Base-by-base conservation (phyloP, 495 filamentous ascomycete genomes). In the Hypoxylon lenormandii region DNA sequence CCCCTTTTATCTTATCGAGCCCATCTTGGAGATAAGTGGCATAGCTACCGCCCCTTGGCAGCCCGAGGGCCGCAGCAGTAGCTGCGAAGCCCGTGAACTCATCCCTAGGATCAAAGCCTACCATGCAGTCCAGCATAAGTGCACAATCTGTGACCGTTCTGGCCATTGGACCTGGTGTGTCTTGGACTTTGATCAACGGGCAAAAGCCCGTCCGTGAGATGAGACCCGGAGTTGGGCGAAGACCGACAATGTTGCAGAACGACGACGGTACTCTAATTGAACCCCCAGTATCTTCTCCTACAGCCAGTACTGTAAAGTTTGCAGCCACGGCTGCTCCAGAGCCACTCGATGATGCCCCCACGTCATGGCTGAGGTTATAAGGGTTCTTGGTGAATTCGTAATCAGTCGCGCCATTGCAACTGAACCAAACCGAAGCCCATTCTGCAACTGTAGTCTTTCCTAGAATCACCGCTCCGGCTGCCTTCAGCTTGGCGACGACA, bases 381-480 rank as follows among this genome's bases (percentile, higher is more conserved):
- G 70, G 66, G 54, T 66, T 72, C 47, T 70, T 48, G 8, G 61
- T 65, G 33, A 67, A 58, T n/a, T 65, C 46, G 19, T 69, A 69
- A 42, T 64, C 52, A 10, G 36, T 72, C 69, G 69, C 37, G 33
- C 75, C 36, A 5, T 61, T 67, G 18, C 21, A 21, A 11, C 64
- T 68, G 23, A 62, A 68, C 57, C 57, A 62, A n/a, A 62, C 57
- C 1, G 64, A 56, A 2, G 57, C 57, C 64, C 64, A 68, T 57
- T 68, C 64, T 28, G 64, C 57, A n/a, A 62, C 47, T 7, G 57
- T 62, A 0, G 74, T 69, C 49, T 80, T 75, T n/a, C 78, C 79
- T 13, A 86, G 72, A 30, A 86, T 78, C 36, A 86, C 74, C 7
- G 74, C 76, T 10, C 78, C 79, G 11, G 74, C 76, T 11, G 77